Percentiles rank a stretch among this genome's conserved stretches.
Conservation (phyloP, 2,329 filamentous ascomycete species). For the Scedosporium minutisporum region DNA sequence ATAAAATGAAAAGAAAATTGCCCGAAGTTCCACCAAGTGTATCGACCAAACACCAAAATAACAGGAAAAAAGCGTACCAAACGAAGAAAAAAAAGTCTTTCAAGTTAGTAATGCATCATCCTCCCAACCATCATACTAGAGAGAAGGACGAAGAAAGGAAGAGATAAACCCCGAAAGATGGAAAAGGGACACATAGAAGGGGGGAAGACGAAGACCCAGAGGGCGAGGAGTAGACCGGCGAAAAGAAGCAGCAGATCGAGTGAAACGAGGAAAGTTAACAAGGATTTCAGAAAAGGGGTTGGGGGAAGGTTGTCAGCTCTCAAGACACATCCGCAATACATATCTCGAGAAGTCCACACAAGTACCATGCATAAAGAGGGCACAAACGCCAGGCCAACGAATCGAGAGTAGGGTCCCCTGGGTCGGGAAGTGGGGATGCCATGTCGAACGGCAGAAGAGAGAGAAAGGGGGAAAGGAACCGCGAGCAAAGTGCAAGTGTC, state of each 20-base stretch:
- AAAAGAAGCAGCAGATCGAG: too few relatives aligned
- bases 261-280: too few relatives aligned
- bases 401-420: too few relatives aligned
- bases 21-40: not conserved
- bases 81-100: conserved; percentile 19
- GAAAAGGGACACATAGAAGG: conserved; percentile 2
- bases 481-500: not conserved
- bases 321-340: too few relatives aligned
- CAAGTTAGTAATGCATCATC: conserved; percentile 7
- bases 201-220: not conserved
- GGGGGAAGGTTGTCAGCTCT: too few relatives aligned
- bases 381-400: too few relatives aligned
- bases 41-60: conserved; percentile 4
- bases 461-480: too few relatives aligned
- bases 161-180: not conserved
- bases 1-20: not conserved
- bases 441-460: too few relatives aligned
- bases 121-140: conserved; percentile 4
- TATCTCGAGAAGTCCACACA: too few relatives aligned
- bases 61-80: conserved; percentile 7
- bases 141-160: conserved; percentile 3
- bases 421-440: too few relatives aligned
- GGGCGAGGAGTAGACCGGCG: not conserved
- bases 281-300: too few relatives aligned
- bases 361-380: too few relatives aligned